Conservation (phyloP, 2,329 filamentous ascomycete species). For the Emmonsia crescens region DNA sequence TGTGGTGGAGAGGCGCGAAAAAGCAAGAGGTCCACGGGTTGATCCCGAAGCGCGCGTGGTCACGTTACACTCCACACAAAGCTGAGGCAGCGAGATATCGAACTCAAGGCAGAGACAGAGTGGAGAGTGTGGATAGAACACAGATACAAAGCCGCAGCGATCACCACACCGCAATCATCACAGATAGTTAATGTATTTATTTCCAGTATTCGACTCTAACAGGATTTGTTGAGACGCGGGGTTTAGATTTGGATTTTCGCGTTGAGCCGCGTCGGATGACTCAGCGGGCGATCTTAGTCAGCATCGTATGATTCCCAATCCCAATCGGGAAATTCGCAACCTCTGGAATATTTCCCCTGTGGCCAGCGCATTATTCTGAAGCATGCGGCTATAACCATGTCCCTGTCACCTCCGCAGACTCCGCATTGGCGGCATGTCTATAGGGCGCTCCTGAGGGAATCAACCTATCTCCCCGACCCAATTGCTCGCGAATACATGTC, state of each 20-base stretch:
- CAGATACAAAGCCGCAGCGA: neutral
- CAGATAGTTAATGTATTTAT: neutral
- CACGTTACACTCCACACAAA: constrained; percentile 10
- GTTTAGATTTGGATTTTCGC: constrained; percentile 18
- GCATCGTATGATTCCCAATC: neutral
- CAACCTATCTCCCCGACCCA: constrained; percentile 50
- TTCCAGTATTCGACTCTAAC: neutral
- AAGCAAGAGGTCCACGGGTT: neutral
- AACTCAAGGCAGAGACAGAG: constrained; percentile 11
- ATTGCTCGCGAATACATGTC: constrained; percentile 41
- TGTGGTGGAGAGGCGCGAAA: neutral
- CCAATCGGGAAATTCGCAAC: neutral
- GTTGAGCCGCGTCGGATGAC: constrained; percentile 14
- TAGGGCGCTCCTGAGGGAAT: constrained; percentile 48
- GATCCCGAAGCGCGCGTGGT: constrained; percentile 11
- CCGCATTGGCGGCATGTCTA: constrained; percentile 37
- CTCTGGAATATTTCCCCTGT: no score
- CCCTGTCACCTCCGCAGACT: neutral
- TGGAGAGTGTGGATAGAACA: neutral
- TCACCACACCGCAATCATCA: neutral
- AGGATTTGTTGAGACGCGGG: constrained; percentile 17
- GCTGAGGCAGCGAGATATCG: neutral
- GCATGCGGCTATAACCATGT: neutral
- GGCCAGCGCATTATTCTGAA: no score
- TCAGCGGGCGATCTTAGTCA: neutral